phyloP scores from a whole-genome alignment of 2,329 filamentous ascomycete species.

The Tolypocladium tundrense region DNA sequence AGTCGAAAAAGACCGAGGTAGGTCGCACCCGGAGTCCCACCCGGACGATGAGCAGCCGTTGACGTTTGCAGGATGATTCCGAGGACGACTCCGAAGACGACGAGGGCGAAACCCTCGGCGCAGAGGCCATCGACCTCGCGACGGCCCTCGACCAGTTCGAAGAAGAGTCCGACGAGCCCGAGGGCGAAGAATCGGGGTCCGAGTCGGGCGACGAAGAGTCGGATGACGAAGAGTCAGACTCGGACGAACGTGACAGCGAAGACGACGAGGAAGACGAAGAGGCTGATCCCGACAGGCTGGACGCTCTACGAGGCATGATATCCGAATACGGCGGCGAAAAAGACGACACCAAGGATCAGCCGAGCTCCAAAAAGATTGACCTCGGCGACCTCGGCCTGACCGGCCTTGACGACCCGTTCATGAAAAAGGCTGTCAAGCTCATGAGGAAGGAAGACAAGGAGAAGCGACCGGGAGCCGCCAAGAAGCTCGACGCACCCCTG shows the following conservation, averaged over 20 bases:
- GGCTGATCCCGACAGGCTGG: slow-evolving; percentile 45
- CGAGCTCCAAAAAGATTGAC: slow-evolving; percentile 55
- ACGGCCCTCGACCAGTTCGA: slow-evolving; percentile 46
- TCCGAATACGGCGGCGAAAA: slow-evolving; percentile 57
- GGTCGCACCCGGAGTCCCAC: background rate
- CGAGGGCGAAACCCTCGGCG: slow-evolving; percentile 47
- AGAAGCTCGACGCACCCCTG: slow-evolving; percentile 74
- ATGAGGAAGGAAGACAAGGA: slow-evolving; percentile 53
- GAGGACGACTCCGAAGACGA: slow-evolving; percentile 51
- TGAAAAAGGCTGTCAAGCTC: slow-evolving; percentile 72
- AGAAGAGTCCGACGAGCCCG: slow-evolving; percentile 36
- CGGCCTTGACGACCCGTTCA: slow-evolving; percentile 60
- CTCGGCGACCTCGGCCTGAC: slow-evolving; percentile 65
- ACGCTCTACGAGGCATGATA: slow-evolving; percentile 59
- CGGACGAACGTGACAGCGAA: slow-evolving; percentile 36
- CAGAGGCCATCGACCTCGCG: slow-evolving; percentile 49
- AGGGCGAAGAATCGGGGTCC: slow-evolving; percentile 30
- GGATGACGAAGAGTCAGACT: slow-evolving; percentile 17
- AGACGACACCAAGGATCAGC: slow-evolving; percentile 33
- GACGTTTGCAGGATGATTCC: slow-evolving; percentile 9
- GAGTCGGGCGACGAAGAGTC: slow-evolving; percentile 34
- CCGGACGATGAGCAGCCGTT: background rate
- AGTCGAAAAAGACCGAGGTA: slow-evolving; percentile 22
- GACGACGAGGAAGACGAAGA: slow-evolving; percentile 26
- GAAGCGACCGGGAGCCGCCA: slow-evolving; percentile 31